Conservation (phyloP, 2,329 filamentous ascomycete species). For the Tolypocladium tundrense region DNA sequence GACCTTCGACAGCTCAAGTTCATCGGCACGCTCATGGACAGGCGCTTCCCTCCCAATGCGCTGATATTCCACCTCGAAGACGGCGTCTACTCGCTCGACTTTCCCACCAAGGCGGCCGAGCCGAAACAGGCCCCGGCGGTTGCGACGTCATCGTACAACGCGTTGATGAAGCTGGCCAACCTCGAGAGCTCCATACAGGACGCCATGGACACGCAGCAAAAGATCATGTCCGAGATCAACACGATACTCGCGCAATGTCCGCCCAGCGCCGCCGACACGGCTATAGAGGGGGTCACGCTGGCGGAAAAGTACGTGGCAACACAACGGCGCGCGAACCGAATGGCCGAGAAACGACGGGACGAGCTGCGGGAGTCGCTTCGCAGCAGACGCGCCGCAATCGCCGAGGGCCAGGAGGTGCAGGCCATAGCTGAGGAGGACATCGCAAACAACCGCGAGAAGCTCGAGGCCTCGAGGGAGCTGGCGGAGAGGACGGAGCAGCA, state of each 20-base stretch:
- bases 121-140: conserved; percentile 42
- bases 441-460: conserved; percentile 45
- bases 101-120: conserved; percentile 40
- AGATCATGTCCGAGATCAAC: conserved; percentile 71
- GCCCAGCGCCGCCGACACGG: conserved; percentile 32
- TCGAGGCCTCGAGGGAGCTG: conserved; percentile 44
- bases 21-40: conserved; percentile 59
- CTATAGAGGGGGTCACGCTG: conserved; percentile 36
- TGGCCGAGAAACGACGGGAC: conserved; percentile 50
- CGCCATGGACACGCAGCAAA: conserved; percentile 65
- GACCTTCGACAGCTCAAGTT: conserved; percentile 68
- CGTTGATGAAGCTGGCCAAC: conserved; percentile 78
- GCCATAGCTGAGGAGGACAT: conserved; percentile 50
- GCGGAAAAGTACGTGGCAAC: conserved; percentile 45
- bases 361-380: conserved; percentile 58
- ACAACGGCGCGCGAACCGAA: conserved; percentile 56
- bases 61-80: conserved; percentile 78
- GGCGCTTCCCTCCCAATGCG: conserved; percentile 70
- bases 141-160: conserved; percentile 72
- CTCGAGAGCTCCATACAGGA: conserved; percentile 88
- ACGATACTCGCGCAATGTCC: conserved; percentile 34
- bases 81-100: conserved; percentile 73
- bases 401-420: conserved; percentile 49
- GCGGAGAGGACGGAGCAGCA: conserved; percentile 49
- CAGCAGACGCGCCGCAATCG: conserved; percentile 58